A percentile compares a stretch with the other conserved stretches of the same genome.
These are phyloP conservation scores for Aspergillus carlsbadensis DNA, from an alignment of 495 filamentous ascomycete species.

Conservation along the genomic window DNA sequence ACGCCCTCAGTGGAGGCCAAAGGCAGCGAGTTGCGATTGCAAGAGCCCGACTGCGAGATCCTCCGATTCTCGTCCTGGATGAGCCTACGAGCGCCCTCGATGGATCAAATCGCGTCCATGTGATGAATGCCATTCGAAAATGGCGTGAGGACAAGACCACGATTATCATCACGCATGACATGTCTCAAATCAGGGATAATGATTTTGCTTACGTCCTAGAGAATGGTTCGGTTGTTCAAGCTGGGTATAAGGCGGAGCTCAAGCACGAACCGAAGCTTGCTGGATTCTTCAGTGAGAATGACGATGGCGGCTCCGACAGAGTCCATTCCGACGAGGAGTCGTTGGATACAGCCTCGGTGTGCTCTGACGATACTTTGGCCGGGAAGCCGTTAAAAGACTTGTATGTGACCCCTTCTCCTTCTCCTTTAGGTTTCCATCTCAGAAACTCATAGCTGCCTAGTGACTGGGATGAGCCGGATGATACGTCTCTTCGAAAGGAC, in stretches of 20 bases:
- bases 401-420: not conserved
- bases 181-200: constrained; percentile 68
- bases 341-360: not conserved
- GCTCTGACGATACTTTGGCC: not conserved
- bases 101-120: constrained; percentile 62
- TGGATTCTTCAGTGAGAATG: constrained; percentile 1
- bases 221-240: constrained; percentile 63
- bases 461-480: not conserved
- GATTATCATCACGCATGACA: constrained; percentile 88
- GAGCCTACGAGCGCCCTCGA: constrained; percentile 85
- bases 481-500: not conserved
- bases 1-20: constrained; percentile 81
- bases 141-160: constrained; percentile 73
- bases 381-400: not conserved
- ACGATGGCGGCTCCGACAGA: not conserved
- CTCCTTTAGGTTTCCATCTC: not conserved
- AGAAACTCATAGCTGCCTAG: not conserved
- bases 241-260: constrained; percentile 57
- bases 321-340: not conserved
- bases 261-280: constrained; percentile 24
- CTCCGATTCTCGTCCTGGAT: constrained; percentile 78
- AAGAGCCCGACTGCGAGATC: constrained; percentile 74
- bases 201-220: constrained; percentile 86
- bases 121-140: constrained; percentile 71
- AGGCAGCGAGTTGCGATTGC: constrained; percentile 75